These are phyloP conservation scores for Aspergillus hiratsukae DNA, from an alignment of 2,329 filamentous ascomycete genomes.

Conservation along the genomic window DNA sequence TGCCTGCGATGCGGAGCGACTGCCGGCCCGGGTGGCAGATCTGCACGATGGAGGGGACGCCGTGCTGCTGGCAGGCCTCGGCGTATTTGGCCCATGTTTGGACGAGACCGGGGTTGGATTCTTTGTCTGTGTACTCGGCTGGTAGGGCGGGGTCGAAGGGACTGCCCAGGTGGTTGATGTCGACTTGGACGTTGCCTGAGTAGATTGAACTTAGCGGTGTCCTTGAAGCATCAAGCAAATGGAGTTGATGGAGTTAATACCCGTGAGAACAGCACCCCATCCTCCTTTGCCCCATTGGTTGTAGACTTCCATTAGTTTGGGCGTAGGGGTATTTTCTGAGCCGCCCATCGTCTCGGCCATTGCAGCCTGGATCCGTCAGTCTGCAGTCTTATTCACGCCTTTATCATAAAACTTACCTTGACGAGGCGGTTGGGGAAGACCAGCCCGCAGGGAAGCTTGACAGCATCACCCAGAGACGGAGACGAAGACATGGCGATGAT, in stretches of 20 bases:
- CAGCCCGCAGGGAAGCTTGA: slow-evolving; percentile 54
- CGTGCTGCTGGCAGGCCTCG: slow-evolving; percentile 31
- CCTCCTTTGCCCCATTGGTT: slow-evolving; percentile 45
- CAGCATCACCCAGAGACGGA: slow-evolving; percentile 34
- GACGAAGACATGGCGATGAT: slow-evolving; percentile 19
- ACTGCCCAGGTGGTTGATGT: slow-evolving; percentile 38
- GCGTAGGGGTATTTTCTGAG: slow-evolving; percentile 42
- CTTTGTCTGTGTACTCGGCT: slow-evolving; percentile 21
- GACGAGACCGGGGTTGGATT: slow-evolving; percentile 16
- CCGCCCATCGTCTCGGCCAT: slow-evolving; percentile 44
- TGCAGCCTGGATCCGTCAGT: slow-evolving; percentile 36
- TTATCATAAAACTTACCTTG: slow-evolving; percentile 27
- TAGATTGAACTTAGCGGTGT: neutral
- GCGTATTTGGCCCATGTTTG: slow-evolving; percentile 27
- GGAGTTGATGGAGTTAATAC: too few relatives aligned
- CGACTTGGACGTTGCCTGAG: slow-evolving; percentile 42
- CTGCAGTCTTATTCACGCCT: neutral
- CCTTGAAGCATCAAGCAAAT: too few relatives aligned
- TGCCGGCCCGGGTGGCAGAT: slow-evolving; percentile 45
- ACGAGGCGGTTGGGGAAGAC: slow-evolving; percentile 53
- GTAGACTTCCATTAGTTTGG: slow-evolving; percentile 46
- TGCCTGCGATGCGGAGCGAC: slow-evolving; percentile 38
- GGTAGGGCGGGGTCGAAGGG: slow-evolving; percentile 27
- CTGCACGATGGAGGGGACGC: slow-evolving; percentile 42
- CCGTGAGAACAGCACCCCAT: slow-evolving; percentile 43